Conservation (phyloP, 192 early-diverging fungal genomes). For the Ambispora gerdemannii region DNA sequence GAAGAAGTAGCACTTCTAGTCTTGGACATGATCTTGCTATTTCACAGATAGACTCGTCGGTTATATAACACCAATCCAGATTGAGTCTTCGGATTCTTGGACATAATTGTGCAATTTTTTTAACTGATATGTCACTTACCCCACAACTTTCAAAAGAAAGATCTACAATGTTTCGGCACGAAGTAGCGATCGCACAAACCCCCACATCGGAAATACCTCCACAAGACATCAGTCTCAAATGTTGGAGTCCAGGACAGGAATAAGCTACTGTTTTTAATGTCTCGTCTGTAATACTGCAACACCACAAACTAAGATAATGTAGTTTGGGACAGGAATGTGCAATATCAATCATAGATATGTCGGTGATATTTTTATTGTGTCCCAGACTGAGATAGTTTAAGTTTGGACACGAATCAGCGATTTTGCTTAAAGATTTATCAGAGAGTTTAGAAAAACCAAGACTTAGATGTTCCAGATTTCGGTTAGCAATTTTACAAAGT, state of each 20-base stretch:
- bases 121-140: slow-evolving; percentile 26
- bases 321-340: slow-evolving; percentile 28
- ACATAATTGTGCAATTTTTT: slow-evolving; percentile 6
- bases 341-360: slow-evolving; percentile 20
- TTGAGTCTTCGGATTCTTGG: slow-evolving; percentile 7
- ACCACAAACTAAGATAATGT: slow-evolving; percentile 25
- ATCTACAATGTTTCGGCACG: slow-evolving; percentile 16
- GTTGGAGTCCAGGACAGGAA: slow-evolving; percentile 26
- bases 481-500: slow-evolving; percentile 16
- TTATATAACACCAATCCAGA: slow-evolving; percentile 24
- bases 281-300: slow-evolving; percentile 26
- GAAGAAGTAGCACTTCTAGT: slow-evolving; percentile 5
- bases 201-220: slow-evolving; percentile 15
- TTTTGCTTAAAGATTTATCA: slow-evolving; percentile 30
- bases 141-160: slow-evolving; percentile 18
- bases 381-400: slow-evolving; percentile 24
- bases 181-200: slow-evolving; percentile 19
- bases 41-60: slow-evolving; percentile 21
- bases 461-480: slow-evolving; percentile 21
- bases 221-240: slow-evolving; percentile 26
- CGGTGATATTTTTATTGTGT: slow-evolving; percentile 11
- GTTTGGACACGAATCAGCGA: slow-evolving; percentile 22
- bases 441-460: slow-evolving; percentile 26
- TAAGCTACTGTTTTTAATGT: slow-evolving; percentile 28
- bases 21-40: slow-evolving; percentile 17